These are phyloP conservation scores for Fraxinus floribunda DNA, from an alignment of 305 asterid species.

Conservation along the genomic window DNA sequence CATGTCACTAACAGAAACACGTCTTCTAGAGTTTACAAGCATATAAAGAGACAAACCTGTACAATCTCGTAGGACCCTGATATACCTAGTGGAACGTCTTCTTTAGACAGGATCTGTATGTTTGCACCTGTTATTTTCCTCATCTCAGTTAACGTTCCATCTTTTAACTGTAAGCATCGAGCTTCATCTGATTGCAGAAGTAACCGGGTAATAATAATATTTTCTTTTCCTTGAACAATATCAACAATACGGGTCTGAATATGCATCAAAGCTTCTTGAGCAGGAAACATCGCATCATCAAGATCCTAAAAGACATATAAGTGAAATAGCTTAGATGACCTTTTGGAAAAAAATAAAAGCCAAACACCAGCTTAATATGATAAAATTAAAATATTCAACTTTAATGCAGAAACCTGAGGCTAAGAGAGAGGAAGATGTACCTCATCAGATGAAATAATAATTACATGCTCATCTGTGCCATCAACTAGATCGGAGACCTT, in stretches of 20 bases:
- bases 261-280: conserved; percentile 97
- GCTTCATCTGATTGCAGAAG: conserved; percentile 75
- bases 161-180: conserved; percentile 50
- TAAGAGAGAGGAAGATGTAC: conserved; percentile 33
- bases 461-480: conserved; percentile 70
- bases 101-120: conserved; percentile 61
- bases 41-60: conserved; percentile 52
- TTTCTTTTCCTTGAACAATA: conserved; percentile 75
- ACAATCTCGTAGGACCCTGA: conserved; percentile 63
- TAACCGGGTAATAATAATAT: conserved; percentile 67
- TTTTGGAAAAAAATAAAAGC: neutral
- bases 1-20: neutral
- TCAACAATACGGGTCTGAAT: conserved; percentile 82
- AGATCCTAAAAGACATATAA: conserved; percentile 65
- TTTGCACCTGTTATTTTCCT: conserved; percentile 66
- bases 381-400: neutral
- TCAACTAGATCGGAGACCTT: conserved; percentile 58
- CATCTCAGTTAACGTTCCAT: conserved; percentile 43
- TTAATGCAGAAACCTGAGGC: conserved; percentile 7
- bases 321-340: conserved; percentile 27
- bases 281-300: conserved; percentile 91
- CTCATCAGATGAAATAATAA: conserved; percentile 81
- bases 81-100: conserved; percentile 58
- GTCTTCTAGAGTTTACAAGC: neutral
- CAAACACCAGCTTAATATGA: neutral